Evolutionary conservation across 192 early-diverging fungal genomes (phyloP), one percentile per base, ranked within the genome.

Genomic region (Umbelopsis ramanniana): DNA sequence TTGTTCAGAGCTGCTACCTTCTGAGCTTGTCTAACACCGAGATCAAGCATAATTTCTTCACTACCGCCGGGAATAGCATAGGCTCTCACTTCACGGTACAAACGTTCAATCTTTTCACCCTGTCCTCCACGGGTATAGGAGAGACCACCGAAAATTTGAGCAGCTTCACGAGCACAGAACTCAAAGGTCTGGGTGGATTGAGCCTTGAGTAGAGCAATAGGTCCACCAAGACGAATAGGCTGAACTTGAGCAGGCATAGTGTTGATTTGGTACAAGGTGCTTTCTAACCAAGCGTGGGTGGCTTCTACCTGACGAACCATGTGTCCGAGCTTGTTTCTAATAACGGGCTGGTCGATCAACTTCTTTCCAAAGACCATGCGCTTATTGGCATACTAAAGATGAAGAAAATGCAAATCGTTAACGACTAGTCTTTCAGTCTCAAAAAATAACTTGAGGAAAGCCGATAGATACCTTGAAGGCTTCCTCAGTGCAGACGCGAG

Each of bases 341-440:
- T 86, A 19, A 93, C 95, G 79, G 94, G 94, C 81, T 98, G 95
- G 52, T 94, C 88, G 21, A 93, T 85, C 35, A 98, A 93, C 57
- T 81, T 82, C 84, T 94, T 93, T 54, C 95, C 95, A 91, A 98
- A 95, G 15, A 96, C 96, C 87, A 95, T 96, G 72, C 97, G 91
- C 83, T 98, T 93, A 73, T 89, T 66, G 3, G 95, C 79, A 76
- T 97, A 96, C 75, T 90, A 43, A 48, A 45, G 23, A 19, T 11
- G n/a, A 17, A 23, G 21, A 46, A 12, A 29, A 66, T 21, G 11
- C 29, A 29, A 29, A 29, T n/a, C 26, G 21, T 23, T 2, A 2
- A 6, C 5, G 12, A 9, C 11, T 9, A 9, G 6, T 21, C 52
- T 7, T 5, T 43, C 6, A 43, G 1, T 12, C 40, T 43, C 40